These are phyloP conservation scores for Tremella fuciformis DNA, from an alignment of 768 basidiomycete species.

Conservation along the genomic window DNA sequence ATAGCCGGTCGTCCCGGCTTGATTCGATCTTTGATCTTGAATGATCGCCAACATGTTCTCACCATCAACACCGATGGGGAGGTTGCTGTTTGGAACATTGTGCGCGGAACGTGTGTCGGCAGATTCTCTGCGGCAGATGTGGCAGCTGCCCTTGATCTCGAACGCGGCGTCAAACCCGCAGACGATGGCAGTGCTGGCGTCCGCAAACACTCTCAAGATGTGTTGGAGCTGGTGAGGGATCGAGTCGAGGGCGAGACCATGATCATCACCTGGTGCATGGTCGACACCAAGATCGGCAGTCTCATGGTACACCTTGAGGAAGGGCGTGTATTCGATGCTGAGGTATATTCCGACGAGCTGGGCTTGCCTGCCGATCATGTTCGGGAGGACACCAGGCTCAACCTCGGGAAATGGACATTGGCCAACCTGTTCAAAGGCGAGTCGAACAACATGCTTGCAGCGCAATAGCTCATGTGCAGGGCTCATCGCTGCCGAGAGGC, in stretches of 20 bases:
- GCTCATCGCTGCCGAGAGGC: constrained; percentile 48
- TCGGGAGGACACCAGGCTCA: constrained; percentile 77
- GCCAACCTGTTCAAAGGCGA: constrained; percentile 72
- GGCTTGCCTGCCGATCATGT: constrained; percentile 66
- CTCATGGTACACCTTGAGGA: constrained; percentile 84
- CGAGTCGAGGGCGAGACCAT: constrained; percentile 93
- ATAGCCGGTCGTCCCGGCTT: constrained; percentile 73
- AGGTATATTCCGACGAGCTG: constrained; percentile 90
- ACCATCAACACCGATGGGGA: constrained; percentile 85
- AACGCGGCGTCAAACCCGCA: constrained; percentile 21
- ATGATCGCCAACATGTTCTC: constrained; percentile 83
- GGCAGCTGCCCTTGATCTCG: constrained; percentile 42
- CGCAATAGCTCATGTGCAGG: constrained; percentile 10
- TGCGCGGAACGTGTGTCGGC: constrained; percentile 72
- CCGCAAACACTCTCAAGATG: constrained; percentile 57
- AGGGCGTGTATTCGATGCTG: constrained; percentile 78
- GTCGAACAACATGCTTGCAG: background rate
- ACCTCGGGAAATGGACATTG: constrained; percentile 86
- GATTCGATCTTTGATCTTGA: constrained; percentile 74
- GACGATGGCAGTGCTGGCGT: constrained; percentile 16
- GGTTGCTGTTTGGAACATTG: constrained; percentile 89
- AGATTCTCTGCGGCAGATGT: constrained; percentile 67
- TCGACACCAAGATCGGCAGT: constrained; percentile 85
- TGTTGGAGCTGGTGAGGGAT: constrained; percentile 80
- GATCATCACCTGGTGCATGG: constrained; percentile 75